These are phyloP conservation scores for Populus davidiana DNA, from an alignment of 345 rosid genomes.

Conservation along the genomic window DNA sequence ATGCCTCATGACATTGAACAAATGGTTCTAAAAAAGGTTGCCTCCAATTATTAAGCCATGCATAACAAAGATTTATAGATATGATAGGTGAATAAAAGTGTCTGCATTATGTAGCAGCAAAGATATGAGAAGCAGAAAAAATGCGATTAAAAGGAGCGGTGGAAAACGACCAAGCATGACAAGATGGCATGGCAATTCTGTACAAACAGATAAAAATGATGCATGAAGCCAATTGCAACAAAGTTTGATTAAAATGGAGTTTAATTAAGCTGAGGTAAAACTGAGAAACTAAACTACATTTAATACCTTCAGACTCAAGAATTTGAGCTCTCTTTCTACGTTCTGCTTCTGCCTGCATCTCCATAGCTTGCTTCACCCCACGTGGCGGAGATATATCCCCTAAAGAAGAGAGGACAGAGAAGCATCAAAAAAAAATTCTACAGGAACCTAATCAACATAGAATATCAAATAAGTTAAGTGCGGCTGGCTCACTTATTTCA, in stretches of 20 bases:
- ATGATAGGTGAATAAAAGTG: too few relatives aligned
- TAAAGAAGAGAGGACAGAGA: constrained; percentile 25
- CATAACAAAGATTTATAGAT: too few relatives aligned
- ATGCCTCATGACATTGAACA: background rate
- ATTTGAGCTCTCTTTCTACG: constrained; percentile 90
- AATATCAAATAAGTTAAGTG: background rate
- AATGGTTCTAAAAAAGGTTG: too few relatives aligned
- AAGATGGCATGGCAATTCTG: background rate
- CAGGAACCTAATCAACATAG: background rate
- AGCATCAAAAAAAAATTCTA: background rate
- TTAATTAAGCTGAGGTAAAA: background rate
- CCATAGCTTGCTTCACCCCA: constrained; percentile 94
- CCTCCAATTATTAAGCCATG: too few relatives aligned
- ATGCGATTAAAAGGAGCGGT: too few relatives aligned
- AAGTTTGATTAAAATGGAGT: background rate
- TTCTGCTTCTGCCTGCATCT: constrained; percentile 99
- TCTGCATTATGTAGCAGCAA: too few relatives aligned
- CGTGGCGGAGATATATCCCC: constrained; percentile 98
- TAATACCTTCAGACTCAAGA: constrained; percentile 77
- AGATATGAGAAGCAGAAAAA: too few relatives aligned
- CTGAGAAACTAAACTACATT: background rate
- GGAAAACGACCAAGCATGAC: background rate
- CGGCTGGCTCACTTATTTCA: constrained; percentile 80
- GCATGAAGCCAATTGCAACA: background rate
- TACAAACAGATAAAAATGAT: background rate